Base-by-base conservation (phyloP, 495 filamentous ascomycete species). In the Aspergillus funiculosus region DNA sequence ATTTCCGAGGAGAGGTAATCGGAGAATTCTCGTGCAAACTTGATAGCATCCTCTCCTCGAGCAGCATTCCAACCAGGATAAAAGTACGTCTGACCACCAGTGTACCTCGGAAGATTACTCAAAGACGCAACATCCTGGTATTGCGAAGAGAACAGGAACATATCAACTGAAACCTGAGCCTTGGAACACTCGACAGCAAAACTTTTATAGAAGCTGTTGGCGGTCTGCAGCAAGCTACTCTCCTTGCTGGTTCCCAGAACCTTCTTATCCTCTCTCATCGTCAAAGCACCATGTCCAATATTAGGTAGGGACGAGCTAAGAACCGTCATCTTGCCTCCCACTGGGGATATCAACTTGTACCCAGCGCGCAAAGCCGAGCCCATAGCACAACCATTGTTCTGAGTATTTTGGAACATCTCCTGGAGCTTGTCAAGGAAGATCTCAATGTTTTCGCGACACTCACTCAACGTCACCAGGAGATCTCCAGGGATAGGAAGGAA, bases 141-240 rank as follows among this genome's bases (percentile, higher is more conserved):
- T 56, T 90, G 85, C 8, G 89, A 89, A 3, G 88, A 91, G 74
- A 98, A 98, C 34, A 98, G 76, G 72, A 98, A 98, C 92, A 98
- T 98, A 66, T 98, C 92, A 57, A 97, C 87, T 0, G 91, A 97
- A 6, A 98, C 91, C 62, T 98, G 92, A 48, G 90, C 90, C 68
- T 98, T 98, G 32, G 91, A 96, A 63, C 92, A 98, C 60, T 98
- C 92, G 5, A 98, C 94, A 2, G 92, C 92, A 62, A 98, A 98
- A 59, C 87, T 94, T 73, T 98, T 98, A 77, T 98, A 98, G 65
- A 98, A 98, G 51, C 86, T 85, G 69, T 85, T 94, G 9, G 77
- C 86, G 0, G 94, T 97, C 60, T 96, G 91, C 37, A 98, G 72
- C 22, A 98, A 74, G 42, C 72, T 71, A 53, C 77, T 86, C 59